Conservation (phyloP, 1,139 yeast genomes). For the Candida frijolesensis region DNA sequence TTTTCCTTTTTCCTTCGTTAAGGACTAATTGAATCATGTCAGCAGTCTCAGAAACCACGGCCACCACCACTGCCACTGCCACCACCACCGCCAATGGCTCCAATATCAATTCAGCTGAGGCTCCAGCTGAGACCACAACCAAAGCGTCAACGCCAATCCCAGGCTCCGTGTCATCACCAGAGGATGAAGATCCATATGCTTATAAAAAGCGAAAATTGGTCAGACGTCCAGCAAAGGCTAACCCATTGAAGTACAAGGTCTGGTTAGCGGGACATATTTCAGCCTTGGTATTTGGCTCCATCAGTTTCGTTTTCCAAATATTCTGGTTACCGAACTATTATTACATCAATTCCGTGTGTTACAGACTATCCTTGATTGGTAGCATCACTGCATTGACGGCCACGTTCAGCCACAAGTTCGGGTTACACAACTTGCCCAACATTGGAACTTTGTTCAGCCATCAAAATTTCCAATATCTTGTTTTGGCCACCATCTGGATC, state of each 20-base stretch:
- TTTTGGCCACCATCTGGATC: conserved; percentile 60
- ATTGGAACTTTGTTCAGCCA: conserved; percentile 61
- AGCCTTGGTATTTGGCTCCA: conserved; percentile 51
- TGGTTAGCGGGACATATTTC: conserved; percentile 68
- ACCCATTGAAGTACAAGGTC: conserved; percentile 46
- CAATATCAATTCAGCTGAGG: background rate
- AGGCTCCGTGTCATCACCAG: background rate
- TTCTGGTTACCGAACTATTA: conserved; percentile 46
- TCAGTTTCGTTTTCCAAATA: conserved; percentile 51
- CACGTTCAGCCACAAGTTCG: conserved; percentile 61
- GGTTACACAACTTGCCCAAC: conserved; percentile 53
- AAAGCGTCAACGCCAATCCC: conserved; percentile 2
- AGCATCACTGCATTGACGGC: conserved; percentile 54
- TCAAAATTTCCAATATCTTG: conserved; percentile 66
- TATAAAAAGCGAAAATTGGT: conserved; percentile 38
- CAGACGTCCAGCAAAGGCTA: conserved; percentile 39
- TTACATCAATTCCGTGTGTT: conserved; percentile 48
- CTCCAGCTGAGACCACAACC: background rate
- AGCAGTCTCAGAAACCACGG: conserved; percentile 2
- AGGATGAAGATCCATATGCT: conserved; percentile 16
- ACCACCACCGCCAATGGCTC: conserved; percentile 1
- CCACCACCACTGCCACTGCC: conserved; percentile 1
- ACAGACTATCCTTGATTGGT: conserved; percentile 60
- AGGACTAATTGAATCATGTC: conserved; percentile 2
- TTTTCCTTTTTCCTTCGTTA: background rate